Percentiles rank a stretch among this genome's conserved stretches.
Evolutionary conservation across 208 protist species (phyloP).

Genomic region (Tritrichomonas foetus): DNA sequence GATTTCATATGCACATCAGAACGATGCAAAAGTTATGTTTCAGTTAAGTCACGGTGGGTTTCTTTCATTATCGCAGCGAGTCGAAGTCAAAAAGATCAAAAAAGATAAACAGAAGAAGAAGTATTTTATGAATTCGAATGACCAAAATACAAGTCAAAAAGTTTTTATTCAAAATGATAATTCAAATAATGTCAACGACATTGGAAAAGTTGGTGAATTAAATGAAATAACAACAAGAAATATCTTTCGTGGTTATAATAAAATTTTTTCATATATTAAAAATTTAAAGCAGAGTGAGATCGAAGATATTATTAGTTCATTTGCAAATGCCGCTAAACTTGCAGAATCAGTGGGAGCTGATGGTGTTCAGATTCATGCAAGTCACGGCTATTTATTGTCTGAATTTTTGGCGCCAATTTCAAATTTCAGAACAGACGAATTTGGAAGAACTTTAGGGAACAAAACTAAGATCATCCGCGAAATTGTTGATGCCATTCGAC

Average conservation of each 20-base stretch:
- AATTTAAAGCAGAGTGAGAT: no score
- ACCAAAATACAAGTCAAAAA: no score
- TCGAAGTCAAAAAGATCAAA: no score
- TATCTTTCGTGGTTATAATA: no score
- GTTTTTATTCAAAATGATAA: no score
- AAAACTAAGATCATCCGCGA: not conserved
- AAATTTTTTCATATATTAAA: no score
- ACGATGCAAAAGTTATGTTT: not conserved
- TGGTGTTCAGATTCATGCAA: not conserved
- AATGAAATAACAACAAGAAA: no score
- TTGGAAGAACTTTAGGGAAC: not conserved
- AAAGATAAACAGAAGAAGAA: no score
- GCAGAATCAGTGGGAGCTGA: not conserved
- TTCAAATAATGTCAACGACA: no score
- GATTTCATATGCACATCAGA: not conserved
- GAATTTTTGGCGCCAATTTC: not conserved
- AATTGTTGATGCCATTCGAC: not conserved
- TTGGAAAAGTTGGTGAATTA: no score
- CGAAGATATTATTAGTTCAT: not conserved
- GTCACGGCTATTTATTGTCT: not conserved
- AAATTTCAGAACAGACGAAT: not conserved
- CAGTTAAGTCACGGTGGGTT: not conserved
- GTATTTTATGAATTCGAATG: no score
- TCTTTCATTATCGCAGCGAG: no score
- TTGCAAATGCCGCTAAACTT: not conserved